Conservation (phyloP, 768 basidiomycete genomes). For the Suillus sp. region DNA sequence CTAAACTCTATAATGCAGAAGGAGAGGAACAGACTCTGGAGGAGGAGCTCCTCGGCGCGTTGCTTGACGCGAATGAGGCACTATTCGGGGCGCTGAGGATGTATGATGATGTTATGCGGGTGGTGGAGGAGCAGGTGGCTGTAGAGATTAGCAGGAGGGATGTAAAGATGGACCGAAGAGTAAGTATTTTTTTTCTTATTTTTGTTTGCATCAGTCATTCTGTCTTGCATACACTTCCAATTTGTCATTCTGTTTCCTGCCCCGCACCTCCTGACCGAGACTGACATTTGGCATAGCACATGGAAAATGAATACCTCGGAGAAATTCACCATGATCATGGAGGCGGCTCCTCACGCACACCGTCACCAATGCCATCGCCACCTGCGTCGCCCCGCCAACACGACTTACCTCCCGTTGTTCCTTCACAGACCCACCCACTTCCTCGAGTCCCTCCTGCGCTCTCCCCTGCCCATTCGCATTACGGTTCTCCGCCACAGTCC, state of each 20-base stretch:
- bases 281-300: conserved; percentile 19
- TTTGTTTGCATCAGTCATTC: conserved; percentile 27
- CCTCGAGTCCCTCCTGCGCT: conserved; percentile 40
- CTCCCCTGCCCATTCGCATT: conserved; percentile 18
- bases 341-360: conserved; percentile 31
- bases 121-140: conserved; percentile 55
- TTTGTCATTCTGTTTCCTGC: conserved; percentile 2
- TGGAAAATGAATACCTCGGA: conserved; percentile 25
- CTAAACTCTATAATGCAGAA: conserved; percentile 25
- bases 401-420: conserved; percentile 32
- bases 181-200: conserved; percentile 37
- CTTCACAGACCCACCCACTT: conserved; percentile 37
- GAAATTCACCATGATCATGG: conserved; percentile 24
- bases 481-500: conserved; percentile 26
- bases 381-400: conserved; percentile 34
- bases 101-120: conserved; percentile 75
- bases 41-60: conserved; percentile 70
- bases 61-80: conserved; percentile 75
- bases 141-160: conserved; percentile 75
- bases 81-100: conserved; percentile 68
- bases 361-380: conserved; percentile 33
- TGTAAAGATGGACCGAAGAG: conserved; percentile 63
- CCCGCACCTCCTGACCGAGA: neutral
- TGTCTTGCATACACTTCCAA: conserved; percentile 22
- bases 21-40: conserved; percentile 60